These are phyloP conservation scores for Eleusine coracana DNA, from an alignment of 176 grass and related monocot genomes.

Conservation along the genomic window DNA sequence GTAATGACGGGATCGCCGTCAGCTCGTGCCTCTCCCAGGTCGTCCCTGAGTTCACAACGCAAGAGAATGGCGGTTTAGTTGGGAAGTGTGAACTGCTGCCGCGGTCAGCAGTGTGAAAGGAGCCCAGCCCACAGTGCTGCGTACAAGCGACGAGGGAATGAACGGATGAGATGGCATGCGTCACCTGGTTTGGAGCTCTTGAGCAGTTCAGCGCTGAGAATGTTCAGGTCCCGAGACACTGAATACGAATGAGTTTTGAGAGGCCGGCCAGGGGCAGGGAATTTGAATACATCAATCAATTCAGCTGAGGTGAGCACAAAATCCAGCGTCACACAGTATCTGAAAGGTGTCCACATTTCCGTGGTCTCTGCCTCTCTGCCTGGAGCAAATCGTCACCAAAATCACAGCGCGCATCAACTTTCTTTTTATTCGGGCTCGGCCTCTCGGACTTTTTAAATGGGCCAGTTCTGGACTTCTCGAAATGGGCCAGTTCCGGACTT, in stretches of 20 bases:
- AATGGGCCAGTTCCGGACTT: no score
- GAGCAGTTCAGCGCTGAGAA: not conserved
- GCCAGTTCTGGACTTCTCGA: no score
- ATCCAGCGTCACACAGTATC: not conserved
- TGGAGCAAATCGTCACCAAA: not conserved
- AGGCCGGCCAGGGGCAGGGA: not conserved
- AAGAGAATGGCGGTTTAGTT: not conserved
- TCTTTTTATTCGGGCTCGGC: no score
- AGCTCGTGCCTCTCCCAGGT: not conserved
- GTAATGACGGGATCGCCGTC: not conserved
- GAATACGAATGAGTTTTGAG: not conserved
- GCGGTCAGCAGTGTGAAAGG: not conserved
- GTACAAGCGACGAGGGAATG: not conserved
- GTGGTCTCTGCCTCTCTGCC: not conserved
- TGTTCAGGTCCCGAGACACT: not conserved
- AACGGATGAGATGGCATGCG: not conserved
- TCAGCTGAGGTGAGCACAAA: not conserved
- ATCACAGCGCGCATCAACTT: no score
- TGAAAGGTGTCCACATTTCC: not conserved
- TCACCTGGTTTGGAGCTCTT: not conserved
- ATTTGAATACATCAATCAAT: not conserved
- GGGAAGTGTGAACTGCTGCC: not conserved
- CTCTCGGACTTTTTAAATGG: no score
- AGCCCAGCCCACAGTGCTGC: not conserved
- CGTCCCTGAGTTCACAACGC: not conserved